Evolutionary conservation across 495 filamentous ascomycete genomes (phyloP).

Genomic region (Entonaema liquescens): DNA sequence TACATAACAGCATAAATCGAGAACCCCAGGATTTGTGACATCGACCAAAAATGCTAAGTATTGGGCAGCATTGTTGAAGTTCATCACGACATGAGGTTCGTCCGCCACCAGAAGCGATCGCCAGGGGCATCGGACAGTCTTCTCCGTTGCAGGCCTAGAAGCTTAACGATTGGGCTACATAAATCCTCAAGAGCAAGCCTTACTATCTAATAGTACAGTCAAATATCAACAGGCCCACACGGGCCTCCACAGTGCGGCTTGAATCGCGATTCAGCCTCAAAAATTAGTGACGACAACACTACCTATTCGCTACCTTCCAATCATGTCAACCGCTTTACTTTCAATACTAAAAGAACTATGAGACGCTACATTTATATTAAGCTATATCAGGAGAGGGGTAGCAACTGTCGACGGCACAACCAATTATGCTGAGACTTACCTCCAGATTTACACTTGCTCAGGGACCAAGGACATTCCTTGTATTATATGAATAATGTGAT

Average conservation of each 20-base stretch:
- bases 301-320: not conserved
- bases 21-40: not conserved
- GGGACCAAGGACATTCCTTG: not conserved
- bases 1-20: conserved; percentile 2
- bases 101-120: not conserved
- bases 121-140: conserved; percentile 7
- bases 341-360: not conserved
- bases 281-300: conserved; percentile 1
- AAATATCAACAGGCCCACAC: not conserved
- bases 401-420: not conserved
- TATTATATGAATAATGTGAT: not conserved
- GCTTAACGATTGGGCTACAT: not conserved
- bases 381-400: not conserved
- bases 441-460: not conserved
- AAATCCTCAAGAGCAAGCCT: not conserved
- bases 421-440: not conserved
- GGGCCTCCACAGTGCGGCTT: conserved; percentile 4
- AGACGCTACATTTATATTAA: not conserved
- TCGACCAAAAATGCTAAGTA: not conserved
- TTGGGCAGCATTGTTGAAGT: not conserved
- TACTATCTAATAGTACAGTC: not conserved
- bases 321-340: not conserved
- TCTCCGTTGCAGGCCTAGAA: conserved; percentile 5
- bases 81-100: not conserved
- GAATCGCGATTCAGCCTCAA: conserved; percentile 13